Evolutionary conservation across 129 eudicot species (phyloP).

Genomic region (Artemisia annua): DNA sequence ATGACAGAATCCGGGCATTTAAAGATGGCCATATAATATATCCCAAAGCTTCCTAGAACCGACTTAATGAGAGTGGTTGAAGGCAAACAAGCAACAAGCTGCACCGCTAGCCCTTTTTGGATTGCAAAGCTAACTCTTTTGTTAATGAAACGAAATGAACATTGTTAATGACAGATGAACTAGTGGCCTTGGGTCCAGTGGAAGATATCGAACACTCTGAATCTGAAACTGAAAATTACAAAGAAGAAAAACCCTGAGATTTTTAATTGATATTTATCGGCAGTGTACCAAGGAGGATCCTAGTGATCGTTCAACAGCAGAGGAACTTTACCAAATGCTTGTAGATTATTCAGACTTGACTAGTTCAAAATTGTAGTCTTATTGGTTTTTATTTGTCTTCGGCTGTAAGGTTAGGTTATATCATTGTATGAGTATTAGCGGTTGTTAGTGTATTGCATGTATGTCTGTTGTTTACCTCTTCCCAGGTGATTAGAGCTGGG

Average conservation of each 20-base stretch:
- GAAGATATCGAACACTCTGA: constrained; percentile 45
- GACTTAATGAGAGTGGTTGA: no score
- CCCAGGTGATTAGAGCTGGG: constrained; percentile 31
- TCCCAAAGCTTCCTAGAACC: no score
- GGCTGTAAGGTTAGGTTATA: background rate
- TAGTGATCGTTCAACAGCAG: constrained; percentile 72
- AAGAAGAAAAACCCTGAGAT: constrained; percentile 30
- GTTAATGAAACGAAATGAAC: no score
- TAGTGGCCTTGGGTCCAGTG: constrained; percentile 42
- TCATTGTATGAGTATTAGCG: constrained; percentile 14
- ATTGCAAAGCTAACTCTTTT: no score
- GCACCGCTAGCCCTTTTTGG: no score
- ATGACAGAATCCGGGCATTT: no score
- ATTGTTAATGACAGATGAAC: constrained; percentile 61
- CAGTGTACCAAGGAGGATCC: constrained; percentile 76
- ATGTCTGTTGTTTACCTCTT: constrained; percentile 18
- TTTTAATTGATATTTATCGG: constrained; percentile 59
- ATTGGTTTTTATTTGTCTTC: background rate
- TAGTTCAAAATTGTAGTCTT: constrained; percentile 14
- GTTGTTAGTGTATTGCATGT: constrained; percentile 12
- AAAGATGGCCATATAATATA: no score
- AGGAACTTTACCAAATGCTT: constrained; percentile 48
- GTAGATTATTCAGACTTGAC: constrained; percentile 37
- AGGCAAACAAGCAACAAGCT: no score
- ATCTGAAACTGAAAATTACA: constrained; percentile 28